Base-by-base conservation (phyloP, 164 flowering plant species). In the Umbellularia californica region DNA sequence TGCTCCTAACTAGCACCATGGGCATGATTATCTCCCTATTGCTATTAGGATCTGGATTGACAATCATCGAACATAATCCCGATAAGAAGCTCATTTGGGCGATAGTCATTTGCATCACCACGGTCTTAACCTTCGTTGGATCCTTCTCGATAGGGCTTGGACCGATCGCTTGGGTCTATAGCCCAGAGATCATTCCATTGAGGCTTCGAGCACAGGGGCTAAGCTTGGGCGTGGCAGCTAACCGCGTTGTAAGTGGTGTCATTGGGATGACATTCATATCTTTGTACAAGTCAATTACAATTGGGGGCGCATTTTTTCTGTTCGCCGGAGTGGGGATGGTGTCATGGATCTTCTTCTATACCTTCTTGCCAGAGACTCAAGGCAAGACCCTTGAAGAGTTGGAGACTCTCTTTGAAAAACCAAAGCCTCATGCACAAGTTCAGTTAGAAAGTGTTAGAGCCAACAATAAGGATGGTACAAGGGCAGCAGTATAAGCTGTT, bases 101-200 rank as follows among this genome's bases (percentile, higher is more conserved):
- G 12, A 14, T 89, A 1, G 87, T 6, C 3, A 13, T 90, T 69
- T 68, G 79, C 69, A 74, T 89, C 25, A 2, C 80, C 2, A 76
- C 74, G 72, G 84, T 87, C 0, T 25, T 87, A 58, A 19, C 82
- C 1, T 86, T 50, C 80, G 89, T 88, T 0, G 83, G 88, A n/a
- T 35, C 73, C 11, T 91, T 89, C 79, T 88, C 93, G 0, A 87
- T 89, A 3, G 93, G 93, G 20, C 14, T 87, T 82, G 96, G 96
- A 0, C 96, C 96, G 22, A 72, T 72, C 5, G 58, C 65, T 3
- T 72, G 74, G 74, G 74, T 72, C 23, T 72, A 72, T 65, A 50
- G 64, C 25, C 60, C 67, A 13, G 74, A 72, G 66, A 58, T 72
- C 35, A 50, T 72, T 28, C 67, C 74, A 9, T n/a, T 72, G 23